Percentiles rank a stretch among this genome's conserved stretches.
Conservation (phyloP, 306 rosid species). For the Adenanthera pavonina region DNA sequence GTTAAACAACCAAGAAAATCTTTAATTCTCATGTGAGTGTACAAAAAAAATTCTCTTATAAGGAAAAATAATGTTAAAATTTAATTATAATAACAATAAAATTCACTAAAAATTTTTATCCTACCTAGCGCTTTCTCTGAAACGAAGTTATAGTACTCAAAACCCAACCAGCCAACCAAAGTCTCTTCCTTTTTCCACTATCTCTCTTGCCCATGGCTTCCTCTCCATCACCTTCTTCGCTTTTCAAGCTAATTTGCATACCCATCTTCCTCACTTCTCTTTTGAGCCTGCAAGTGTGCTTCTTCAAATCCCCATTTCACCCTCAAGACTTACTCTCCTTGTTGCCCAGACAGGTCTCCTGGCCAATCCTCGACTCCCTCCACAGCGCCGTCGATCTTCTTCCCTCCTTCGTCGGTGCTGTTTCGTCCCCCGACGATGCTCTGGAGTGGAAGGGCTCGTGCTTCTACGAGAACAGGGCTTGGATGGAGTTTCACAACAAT, state of each 20-base stretch:
- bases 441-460: slow-evolving; percentile 83
- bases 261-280: slow-evolving; percentile 22
- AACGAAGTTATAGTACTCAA: neutral
- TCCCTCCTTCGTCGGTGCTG: slow-evolving; percentile 85
- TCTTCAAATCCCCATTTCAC: slow-evolving; percentile 54
- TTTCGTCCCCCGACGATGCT: slow-evolving; percentile 43
- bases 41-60: too few relatives aligned
- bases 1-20: too few relatives aligned
- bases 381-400: slow-evolving; percentile 78
- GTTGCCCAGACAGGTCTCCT: slow-evolving; percentile 74
- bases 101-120: too few relatives aligned
- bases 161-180: neutral
- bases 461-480: slow-evolving; percentile 76
- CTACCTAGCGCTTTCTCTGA: neutral
- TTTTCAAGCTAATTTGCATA: neutral
- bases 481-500: slow-evolving; percentile 86
- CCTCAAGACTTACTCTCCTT: slow-evolving; percentile 77
- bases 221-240: slow-evolving; percentile 23
- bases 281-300: neutral
- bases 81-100: too few relatives aligned
- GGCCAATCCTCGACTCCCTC: slow-evolving; percentile 84
- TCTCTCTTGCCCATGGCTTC: slow-evolving; percentile 30
- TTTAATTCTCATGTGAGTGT: too few relatives aligned
- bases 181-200: neutral
- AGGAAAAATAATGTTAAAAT: too few relatives aligned